Conservation (phyloP, 169 alveolate species). For the Plasmodium blacklocki region DNA sequence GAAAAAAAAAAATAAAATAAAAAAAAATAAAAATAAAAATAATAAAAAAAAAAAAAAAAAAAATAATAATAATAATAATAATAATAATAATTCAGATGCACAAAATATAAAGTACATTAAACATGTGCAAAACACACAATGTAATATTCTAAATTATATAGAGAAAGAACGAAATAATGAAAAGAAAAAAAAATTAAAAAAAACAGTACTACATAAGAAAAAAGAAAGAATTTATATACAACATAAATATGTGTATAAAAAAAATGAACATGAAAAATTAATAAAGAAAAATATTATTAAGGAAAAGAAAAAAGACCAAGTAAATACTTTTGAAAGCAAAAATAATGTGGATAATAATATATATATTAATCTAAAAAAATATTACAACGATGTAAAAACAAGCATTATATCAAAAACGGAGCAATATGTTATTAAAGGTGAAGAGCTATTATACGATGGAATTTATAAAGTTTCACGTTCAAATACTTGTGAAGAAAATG, state of each 20-base stretch:
- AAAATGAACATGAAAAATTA: slow-evolving; percentile 1
- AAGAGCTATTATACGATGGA: slow-evolving; percentile 7
- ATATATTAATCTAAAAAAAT: slow-evolving; percentile 32
- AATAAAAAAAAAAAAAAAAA: background rate
- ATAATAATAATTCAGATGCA: no score
- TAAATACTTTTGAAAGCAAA: background rate
- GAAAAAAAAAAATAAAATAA: background rate
- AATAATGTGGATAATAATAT: slow-evolving; percentile 14
- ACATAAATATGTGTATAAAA: background rate
- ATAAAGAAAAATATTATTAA: slow-evolving; percentile 4
- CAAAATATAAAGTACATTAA: no score
- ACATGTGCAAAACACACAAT: no score
- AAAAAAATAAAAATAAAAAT: slow-evolving; percentile 1
- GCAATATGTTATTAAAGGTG: slow-evolving; percentile 16
- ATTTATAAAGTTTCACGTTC: slow-evolving; percentile 13
- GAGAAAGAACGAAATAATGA: no score
- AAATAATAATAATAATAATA: background rate
- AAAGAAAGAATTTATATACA: background rate
- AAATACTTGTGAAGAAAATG: slow-evolving; percentile 31
- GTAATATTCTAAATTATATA: no score
- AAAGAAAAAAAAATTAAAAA: no score
- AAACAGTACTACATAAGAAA: no score
- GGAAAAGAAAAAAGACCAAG: background rate
- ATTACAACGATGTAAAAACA: slow-evolving; percentile 45
- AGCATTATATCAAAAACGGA: slow-evolving; percentile 4